Evolutionary conservation across 2,329 filamentous ascomycete species (phyloP).

Genomic region (Cercospora sesami): DNA sequence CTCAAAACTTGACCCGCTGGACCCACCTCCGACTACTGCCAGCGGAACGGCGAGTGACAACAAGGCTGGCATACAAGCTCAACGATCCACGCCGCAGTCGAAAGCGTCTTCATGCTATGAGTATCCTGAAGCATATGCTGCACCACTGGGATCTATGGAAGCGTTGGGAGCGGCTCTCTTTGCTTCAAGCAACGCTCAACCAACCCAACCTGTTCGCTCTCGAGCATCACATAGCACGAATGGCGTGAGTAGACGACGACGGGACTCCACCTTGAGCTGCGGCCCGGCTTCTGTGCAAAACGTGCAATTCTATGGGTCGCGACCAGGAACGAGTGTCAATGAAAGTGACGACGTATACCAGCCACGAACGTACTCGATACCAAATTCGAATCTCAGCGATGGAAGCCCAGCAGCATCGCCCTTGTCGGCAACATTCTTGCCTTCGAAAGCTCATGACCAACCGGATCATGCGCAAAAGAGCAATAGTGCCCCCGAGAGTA

Average conservation of each 20-base stretch:
- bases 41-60: slow-evolving; percentile 3
- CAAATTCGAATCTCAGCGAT: slow-evolving; percentile 25
- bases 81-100: not conserved
- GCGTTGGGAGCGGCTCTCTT: slow-evolving; percentile 18
- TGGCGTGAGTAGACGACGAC: not conserved
- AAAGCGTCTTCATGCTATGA: slow-evolving; percentile 8
- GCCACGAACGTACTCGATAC: slow-evolving; percentile 25
- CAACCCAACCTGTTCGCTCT: not conserved
- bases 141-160: slow-evolving; percentile 17
- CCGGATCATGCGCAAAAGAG: not conserved
- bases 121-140: slow-evolving; percentile 15
- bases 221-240: not conserved
- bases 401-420: slow-evolving; percentile 18
- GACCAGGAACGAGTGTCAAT: slow-evolving; percentile 20
- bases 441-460: not conserved
- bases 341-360: slow-evolving; percentile 23
- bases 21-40: slow-evolving; percentile 1
- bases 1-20: slow-evolving; percentile 11
- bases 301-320: slow-evolving; percentile 31
- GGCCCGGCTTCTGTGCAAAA: slow-evolving; percentile 26
- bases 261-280: slow-evolving; percentile 16
- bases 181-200: not conserved
- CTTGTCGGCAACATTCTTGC: slow-evolving; percentile 6
- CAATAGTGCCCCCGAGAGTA: slow-evolving; percentile 13
- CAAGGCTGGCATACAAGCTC: not conserved